Percentiles rank a stretch among this genome's conserved stretches.
Evolutionary conservation across 2,329 filamentous ascomycete species (phyloP).

Genomic region (Davidsoniella eucalypti): DNA sequence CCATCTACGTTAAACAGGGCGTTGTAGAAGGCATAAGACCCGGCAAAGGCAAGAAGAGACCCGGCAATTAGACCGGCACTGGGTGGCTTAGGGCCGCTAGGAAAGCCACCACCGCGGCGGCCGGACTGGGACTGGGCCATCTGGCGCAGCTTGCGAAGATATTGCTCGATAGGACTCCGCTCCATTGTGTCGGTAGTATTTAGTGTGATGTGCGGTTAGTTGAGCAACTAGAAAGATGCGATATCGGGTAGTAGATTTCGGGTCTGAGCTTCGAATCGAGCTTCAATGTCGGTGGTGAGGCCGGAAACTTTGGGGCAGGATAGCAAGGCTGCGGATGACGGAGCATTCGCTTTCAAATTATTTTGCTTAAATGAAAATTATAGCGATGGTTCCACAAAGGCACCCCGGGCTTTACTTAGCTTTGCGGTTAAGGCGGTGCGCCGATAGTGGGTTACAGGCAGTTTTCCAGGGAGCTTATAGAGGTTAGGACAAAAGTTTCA

Average conservation of each 20-base stretch:
- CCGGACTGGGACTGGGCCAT: conserved; percentile 27
- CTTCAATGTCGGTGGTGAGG: not conserved
- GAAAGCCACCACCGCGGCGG: conserved; percentile 26
- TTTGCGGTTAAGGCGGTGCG: too few species aligned
- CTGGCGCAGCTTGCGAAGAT: conserved; percentile 33
- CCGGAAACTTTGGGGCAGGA: not conserved
- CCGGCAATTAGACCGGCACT: conserved; percentile 26
- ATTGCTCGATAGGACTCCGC: conserved; percentile 30
- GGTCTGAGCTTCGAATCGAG: conserved; percentile 10
- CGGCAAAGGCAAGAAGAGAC: conserved; percentile 28
- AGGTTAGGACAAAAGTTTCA: too few species aligned
- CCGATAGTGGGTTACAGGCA: too few species aligned
- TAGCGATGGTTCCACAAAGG: too few species aligned
- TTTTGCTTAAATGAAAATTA: too few species aligned
- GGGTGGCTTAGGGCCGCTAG: conserved; percentile 18
- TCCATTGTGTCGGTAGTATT: conserved; percentile 10
- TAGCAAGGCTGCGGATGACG: conserved; percentile 1
- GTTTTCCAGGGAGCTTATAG: too few species aligned
- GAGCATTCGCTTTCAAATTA: not conserved
- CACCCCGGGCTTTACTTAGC: too few species aligned
- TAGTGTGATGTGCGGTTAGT: not conserved
- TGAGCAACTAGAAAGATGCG: not conserved
- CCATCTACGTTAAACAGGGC: conserved; percentile 76
- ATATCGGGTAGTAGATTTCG: not conserved
- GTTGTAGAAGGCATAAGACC: conserved; percentile 37